phyloP scores from a whole-genome alignment of 148 eudicot species.

The Fallopia convolvulus region DNA sequence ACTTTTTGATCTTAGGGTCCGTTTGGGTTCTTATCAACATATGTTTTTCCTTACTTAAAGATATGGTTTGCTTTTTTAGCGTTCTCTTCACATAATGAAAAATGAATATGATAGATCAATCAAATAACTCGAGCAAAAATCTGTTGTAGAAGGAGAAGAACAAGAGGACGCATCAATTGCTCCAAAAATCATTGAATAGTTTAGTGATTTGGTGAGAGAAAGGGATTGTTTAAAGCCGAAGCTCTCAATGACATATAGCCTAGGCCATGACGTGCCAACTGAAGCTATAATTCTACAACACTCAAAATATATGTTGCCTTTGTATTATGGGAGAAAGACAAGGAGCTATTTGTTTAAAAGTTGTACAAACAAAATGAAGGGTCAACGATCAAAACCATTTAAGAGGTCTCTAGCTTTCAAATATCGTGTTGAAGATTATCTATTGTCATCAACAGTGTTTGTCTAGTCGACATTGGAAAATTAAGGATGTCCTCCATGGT shows the following conservation, averaged over 20 bases:
- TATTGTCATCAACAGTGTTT: too few relatives aligned
- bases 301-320: conserved; percentile 55
- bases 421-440: too few relatives aligned
- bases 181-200: conserved; percentile 38
- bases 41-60: neutral
- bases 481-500: too few relatives aligned
- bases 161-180: conserved; percentile 37
- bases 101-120: conserved; percentile 65
- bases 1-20: neutral
- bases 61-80: conserved; percentile 29
- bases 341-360: conserved; percentile 59
- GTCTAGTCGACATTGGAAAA: too few relatives aligned
- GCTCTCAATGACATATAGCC: conserved; percentile 82
- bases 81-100: conserved; percentile 62
- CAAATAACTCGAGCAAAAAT: conserved; percentile 57
- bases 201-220: conserved; percentile 48
- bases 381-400: too few relatives aligned
- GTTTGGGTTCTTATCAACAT: neutral
- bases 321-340: conserved; percentile 31
- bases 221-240: conserved; percentile 61
- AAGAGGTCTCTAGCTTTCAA: too few relatives aligned
- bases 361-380: conserved; percentile 28
- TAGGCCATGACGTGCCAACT: conserved; percentile 48
- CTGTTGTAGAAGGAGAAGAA: conserved; percentile 16
- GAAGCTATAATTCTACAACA: conserved; percentile 12